Evolutionary conservation across 2,329 filamentous ascomycete genomes (phyloP).

Genomic region (Monilinia fructicola): DNA sequence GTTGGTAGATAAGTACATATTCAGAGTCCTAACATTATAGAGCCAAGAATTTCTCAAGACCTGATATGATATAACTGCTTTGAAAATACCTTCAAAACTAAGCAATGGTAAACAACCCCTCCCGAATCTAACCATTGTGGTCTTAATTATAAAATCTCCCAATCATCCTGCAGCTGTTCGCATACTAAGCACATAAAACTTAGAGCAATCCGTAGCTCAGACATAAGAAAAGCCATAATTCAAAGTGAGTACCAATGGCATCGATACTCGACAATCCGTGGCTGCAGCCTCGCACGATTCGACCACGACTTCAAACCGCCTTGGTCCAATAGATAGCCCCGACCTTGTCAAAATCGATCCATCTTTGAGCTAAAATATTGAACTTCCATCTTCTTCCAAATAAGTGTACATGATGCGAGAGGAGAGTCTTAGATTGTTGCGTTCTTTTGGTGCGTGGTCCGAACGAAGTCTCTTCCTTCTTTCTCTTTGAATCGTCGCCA

Average conservation of each 20-base stretch:
- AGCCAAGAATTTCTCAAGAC: too few species aligned
- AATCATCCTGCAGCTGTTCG: not conserved
- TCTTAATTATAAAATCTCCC: not conserved
- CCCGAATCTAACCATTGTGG: not conserved
- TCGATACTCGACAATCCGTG: not conserved
- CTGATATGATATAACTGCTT: not conserved
- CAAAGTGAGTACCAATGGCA: not conserved
- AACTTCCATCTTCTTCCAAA: not conserved
- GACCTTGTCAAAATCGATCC: not conserved
- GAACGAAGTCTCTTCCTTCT: not conserved
- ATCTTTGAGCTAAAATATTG: not conserved
- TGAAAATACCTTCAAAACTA: not conserved
- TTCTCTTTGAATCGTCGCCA: not conserved
- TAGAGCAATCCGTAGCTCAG: not conserved
- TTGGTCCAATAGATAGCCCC: too few species aligned
- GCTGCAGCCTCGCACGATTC: not conserved
- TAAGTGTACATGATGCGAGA: not conserved
- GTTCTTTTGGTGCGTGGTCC: not conserved
- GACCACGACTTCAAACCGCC: not conserved
- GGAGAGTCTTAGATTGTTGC: not conserved
- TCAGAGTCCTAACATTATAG: not conserved
- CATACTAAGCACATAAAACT: not conserved
- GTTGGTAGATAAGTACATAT: not conserved
- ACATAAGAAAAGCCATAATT: not conserved
- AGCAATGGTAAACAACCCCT: not conserved